Conservation (phyloP, 2,329 filamentous ascomycete genomes). For the Pseudonectria foliicola region DNA sequence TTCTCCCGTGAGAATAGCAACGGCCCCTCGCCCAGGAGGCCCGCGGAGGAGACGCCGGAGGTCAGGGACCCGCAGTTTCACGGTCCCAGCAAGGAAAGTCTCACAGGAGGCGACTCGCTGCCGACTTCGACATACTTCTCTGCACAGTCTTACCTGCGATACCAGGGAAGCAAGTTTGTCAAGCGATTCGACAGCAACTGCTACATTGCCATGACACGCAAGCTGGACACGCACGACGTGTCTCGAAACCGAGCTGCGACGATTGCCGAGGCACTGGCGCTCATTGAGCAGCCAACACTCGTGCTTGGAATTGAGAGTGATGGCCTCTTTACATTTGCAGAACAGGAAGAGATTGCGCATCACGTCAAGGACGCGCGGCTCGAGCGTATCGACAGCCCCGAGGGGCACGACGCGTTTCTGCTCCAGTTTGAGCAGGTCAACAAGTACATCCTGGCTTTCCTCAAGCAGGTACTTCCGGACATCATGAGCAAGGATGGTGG, state of each 20-base stretch:
- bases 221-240: slow-evolving; percentile 94
- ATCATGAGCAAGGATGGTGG: slow-evolving; percentile 66
- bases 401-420: slow-evolving; percentile 94
- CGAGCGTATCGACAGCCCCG: slow-evolving; percentile 83
- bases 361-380: slow-evolving; percentile 71
- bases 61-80: slow-evolving; percentile 59
- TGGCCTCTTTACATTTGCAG: slow-evolving; percentile 92
- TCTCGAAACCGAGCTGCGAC: slow-evolving; percentile 65
- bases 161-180: slow-evolving; percentile 95
- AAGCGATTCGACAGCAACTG: slow-evolving; percentile 97
- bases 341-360: slow-evolving; percentile 85
- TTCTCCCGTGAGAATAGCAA: slow-evolving; percentile 43
- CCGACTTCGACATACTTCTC: slow-evolving; percentile 85
- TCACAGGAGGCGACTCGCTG: slow-evolving; percentile 44
- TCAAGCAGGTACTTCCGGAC: slow-evolving; percentile 75
- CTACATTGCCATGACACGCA: slow-evolving; percentile 97
- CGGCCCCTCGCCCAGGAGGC: slow-evolving; percentile 18
- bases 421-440: slow-evolving; percentile 98
- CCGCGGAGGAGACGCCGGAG: slow-evolving; percentile 18
- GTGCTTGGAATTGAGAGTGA: slow-evolving; percentile 94
- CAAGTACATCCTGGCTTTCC: slow-evolving; percentile 72
- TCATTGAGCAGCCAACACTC: slow-evolving; percentile 83
- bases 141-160: slow-evolving; percentile 92
- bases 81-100: slow-evolving; percentile 47
- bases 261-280: slow-evolving; percentile 66